Percentiles rank a stretch among this genome's conserved stretches.
Evolutionary conservation across 805 yeast species (phyloP).

Genomic region (Danielia reshetovae): DNA sequence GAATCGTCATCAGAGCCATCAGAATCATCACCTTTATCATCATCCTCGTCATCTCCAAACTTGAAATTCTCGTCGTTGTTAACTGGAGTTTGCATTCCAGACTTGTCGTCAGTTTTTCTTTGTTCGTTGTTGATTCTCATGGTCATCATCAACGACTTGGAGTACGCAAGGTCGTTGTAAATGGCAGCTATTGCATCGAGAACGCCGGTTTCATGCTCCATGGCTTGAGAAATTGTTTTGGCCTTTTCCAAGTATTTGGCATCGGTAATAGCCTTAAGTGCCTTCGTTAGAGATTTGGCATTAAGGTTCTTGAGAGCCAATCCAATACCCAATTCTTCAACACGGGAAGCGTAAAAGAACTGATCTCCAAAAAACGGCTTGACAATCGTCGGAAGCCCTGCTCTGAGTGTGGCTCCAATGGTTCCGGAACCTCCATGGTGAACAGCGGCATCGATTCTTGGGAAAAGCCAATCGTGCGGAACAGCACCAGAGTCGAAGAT

Average conservation of each 20-base stretch:
- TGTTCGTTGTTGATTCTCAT: constrained; percentile 39
- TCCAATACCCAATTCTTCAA: constrained; percentile 89
- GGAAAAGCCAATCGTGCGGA: constrained; percentile 95
- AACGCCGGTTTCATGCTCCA: constrained; percentile 79
- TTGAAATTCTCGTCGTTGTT: constrained; percentile 15
- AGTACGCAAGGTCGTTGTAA: constrained; percentile 78
- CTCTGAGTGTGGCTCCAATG: constrained; percentile 84
- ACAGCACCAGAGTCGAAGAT: constrained; percentile 67
- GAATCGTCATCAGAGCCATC: too few relatives aligned
- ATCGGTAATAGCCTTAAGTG: constrained; percentile 66
- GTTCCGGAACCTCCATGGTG: constrained; percentile 98
- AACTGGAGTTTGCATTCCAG: constrained; percentile 27
- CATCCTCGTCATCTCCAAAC: background rate
- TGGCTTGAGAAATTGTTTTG: constrained; percentile 52
- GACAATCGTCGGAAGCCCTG: constrained; percentile 84
- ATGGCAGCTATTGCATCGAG: constrained; percentile 68
- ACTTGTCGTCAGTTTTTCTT: constrained; percentile 17
- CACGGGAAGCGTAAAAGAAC: constrained; percentile 82
- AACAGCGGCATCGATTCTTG: constrained; percentile 86
- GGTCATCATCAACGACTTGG: constrained; percentile 50
- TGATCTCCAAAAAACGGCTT: constrained; percentile 98
- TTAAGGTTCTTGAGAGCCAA: constrained; percentile 65
- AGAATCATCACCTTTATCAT: background rate
- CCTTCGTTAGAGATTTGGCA: constrained; percentile 57
- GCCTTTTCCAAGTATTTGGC: constrained; percentile 68